Base-by-base conservation (phyloP, 192 early-diverging fungal species). In the Diversispora eburnea region DNA sequence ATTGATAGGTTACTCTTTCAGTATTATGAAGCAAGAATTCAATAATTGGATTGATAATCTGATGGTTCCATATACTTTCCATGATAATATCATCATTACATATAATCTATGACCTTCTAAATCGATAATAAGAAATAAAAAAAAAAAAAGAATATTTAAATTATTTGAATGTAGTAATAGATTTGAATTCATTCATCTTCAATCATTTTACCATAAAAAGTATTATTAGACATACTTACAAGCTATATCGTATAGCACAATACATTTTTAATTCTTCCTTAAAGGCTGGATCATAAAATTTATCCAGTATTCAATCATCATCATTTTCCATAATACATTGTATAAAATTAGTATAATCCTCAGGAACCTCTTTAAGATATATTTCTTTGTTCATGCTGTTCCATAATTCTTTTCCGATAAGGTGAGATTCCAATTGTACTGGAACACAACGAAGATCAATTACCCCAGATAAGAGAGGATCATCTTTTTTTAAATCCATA, bases 401-500 rank as follows among this genome's bases (percentile, higher is more conserved):
- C 60, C 60, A 62, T 42, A 62, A 15, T 12, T 20, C 60, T 62
- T 33, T 62, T 62, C 9, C 17, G 8, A 15, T 42, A 42, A 62
- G 60, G 42, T 62, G 25, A 42, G 60, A 42, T 41, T 41, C 41
- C 20, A 62, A 42, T 41, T 33, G 39, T 3, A 8, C 39, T 41
- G 60, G 39, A 19, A 62, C 7, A 2, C 3, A 42, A 12, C 39
- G 2, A 42, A 43, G 25, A 42, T 41, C 60, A 43, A 62, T 42
- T 62, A 62, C 41, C 1, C 60, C 60, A 8, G 60, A 62, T 62
- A 62, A 41, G 2, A 62, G 25, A 42, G 20, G 39, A 8, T 41
- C 60, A 0, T 62, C 60, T 42, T 62, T 62, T 42, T 62, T 62
- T 62, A 62, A 42, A 62, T 43, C 42, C 39, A 62, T 62, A 62